A percentile compares a stretch with the other conserved stretches of the same genome.
Conservation (phyloP, 2,329 filamentous ascomycete genomes). For the Sporothrix pseudoabietina region DNA sequence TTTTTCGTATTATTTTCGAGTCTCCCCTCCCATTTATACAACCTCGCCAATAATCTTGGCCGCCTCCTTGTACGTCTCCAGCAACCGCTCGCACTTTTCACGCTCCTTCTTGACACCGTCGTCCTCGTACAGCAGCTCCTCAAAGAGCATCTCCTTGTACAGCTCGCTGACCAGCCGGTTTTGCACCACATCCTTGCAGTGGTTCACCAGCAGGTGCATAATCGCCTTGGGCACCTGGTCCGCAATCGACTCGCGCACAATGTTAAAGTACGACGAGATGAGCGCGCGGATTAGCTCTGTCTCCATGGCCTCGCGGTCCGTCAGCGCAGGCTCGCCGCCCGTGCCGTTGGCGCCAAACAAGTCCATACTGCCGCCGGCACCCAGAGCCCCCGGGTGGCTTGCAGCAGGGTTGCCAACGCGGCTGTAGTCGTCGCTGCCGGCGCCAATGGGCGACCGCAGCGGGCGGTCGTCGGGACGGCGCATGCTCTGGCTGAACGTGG, state of each 20-base stretch:
- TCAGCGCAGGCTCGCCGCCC: conserved; percentile 77
- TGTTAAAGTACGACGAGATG: conserved; percentile 98
- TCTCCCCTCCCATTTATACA: conserved; percentile 55
- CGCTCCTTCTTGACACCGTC: conserved; percentile 79
- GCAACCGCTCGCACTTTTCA: conserved; percentile 96
- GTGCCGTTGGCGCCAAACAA: conserved; percentile 49
- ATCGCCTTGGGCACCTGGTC: conserved; percentile 98
- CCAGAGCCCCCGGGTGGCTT: conserved; percentile 20
- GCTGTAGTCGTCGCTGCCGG: conserved; percentile 28
- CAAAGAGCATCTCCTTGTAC: conserved; percentile 88
- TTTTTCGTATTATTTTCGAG: background rate
- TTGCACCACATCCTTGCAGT: conserved; percentile 97
- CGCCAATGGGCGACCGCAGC: conserved; percentile 52
- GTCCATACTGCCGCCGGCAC: conserved; percentile 31
- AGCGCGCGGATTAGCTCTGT: conserved; percentile 95
- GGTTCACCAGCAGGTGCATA: conserved; percentile 98
- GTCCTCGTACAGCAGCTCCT: conserved; percentile 94
- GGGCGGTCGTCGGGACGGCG: conserved; percentile 67
- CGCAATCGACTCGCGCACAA: conserved; percentile 96
- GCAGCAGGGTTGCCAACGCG: background rate
- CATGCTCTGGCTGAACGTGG: conserved; percentile 81
- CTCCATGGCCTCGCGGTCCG: conserved; percentile 94
- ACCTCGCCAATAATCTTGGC: conserved; percentile 98
- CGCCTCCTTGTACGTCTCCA: conserved; percentile 94
- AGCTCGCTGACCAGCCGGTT: conserved; percentile 94